phyloP scores from a whole-genome alignment of 2,329 filamentous ascomycete genomes.

The Fusarium sp. region DNA sequence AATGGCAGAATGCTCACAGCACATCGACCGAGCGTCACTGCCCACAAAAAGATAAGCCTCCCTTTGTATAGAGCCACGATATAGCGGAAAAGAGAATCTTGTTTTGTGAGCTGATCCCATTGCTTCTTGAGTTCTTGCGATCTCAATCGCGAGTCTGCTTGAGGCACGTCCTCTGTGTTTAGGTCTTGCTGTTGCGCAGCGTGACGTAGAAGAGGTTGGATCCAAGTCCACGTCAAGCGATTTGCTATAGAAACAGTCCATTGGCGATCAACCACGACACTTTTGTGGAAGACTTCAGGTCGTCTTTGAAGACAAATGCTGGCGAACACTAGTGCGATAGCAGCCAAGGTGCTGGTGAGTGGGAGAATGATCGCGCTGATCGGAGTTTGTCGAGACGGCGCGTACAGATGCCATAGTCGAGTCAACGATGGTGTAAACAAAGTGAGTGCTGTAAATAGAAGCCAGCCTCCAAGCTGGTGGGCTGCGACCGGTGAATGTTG shows the following conservation, averaged over 20 bases:
- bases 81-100: constrained; percentile 68
- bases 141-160: constrained; percentile 66
- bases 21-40: constrained; percentile 64
- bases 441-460: constrained; percentile 59
- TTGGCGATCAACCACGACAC: constrained; percentile 70
- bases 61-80: constrained; percentile 68
- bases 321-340: constrained; percentile 58
- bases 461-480: constrained; percentile 65
- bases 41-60: constrained; percentile 68
- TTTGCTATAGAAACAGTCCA: constrained; percentile 69
- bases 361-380: constrained; percentile 57
- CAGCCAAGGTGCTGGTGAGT: constrained; percentile 58
- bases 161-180: constrained; percentile 70
- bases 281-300: constrained; percentile 72
- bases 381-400: constrained; percentile 44
- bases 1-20: constrained; percentile 76
- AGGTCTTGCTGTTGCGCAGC: constrained; percentile 70
- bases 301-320: constrained; percentile 71
- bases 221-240: constrained; percentile 75
- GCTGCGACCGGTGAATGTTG: constrained; percentile 62
- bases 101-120: constrained; percentile 60
- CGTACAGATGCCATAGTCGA: constrained; percentile 56
- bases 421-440: constrained; percentile 58
- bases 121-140: constrained; percentile 61
- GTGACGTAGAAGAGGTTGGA: constrained; percentile 63